Conservation (phyloP, 192 early-diverging fungal species). For the Coemansia sp. region DNA sequence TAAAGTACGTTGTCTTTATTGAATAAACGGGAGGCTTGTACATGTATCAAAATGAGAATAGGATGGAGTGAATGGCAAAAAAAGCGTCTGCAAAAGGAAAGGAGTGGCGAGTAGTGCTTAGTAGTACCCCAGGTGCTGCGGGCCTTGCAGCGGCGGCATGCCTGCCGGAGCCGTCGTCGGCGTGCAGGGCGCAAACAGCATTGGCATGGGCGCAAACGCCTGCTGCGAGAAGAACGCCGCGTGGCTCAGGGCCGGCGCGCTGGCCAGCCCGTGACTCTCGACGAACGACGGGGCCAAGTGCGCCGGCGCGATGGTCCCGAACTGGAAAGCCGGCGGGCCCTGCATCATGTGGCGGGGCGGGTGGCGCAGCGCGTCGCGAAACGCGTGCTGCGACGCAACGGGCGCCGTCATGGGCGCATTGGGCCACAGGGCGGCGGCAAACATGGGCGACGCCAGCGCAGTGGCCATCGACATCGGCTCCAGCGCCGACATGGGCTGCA, state of each 20-base stretch:
- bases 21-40: neutral
- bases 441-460: neutral
- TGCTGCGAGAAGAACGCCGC: neutral
- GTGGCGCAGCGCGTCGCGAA: neutral
- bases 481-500: constrained; percentile 5
- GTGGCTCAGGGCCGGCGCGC: neutral
- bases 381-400: neutral
- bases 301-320: neutral
- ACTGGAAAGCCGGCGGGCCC: neutral
- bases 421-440: neutral
- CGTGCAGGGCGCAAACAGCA: constrained; percentile 40
- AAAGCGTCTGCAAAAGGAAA: neutral
- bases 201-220: constrained; percentile 8
- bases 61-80: neutral
- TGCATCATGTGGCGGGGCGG: too few species aligned
- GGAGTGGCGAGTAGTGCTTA: neutral
- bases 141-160: neutral
- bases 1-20: neutral
- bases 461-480: neutral
- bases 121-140: neutral
- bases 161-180: constrained; percentile 4
- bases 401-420: constrained; percentile 20
- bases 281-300: neutral
- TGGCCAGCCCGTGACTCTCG: constrained; percentile 1
- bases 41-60: neutral